Evolutionary conservation across 148 eudicot genomes (phyloP).

Genomic region (Pouteria glomerata): DNA sequence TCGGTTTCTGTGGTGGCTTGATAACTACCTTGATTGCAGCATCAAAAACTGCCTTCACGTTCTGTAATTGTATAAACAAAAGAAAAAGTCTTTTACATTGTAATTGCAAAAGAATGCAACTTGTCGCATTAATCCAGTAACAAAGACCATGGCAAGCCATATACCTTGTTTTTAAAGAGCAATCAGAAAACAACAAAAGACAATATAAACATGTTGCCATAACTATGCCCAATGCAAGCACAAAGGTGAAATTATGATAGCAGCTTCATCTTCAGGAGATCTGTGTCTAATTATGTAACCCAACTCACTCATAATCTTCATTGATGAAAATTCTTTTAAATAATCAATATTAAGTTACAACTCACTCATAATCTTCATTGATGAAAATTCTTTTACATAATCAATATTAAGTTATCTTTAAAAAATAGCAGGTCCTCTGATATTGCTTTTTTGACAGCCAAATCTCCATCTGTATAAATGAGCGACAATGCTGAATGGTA

Average conservation of each 20-base stretch:
- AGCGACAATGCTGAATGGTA: not conserved
- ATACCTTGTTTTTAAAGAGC: not conserved
- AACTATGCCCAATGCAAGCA: not conserved
- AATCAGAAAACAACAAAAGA: not conserved
- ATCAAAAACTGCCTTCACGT: conserved; percentile 97
- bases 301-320: not conserved
- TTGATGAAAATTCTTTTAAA: too few relatives aligned
- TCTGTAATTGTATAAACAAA: conserved; percentile 36
- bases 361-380: not conserved
- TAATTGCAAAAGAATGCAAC: not conserved
- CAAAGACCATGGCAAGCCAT: not conserved
- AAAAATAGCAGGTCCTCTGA: not conserved
- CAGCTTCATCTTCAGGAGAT: not conserved
- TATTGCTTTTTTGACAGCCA: not conserved
- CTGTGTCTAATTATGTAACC: not conserved
- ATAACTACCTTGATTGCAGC: conserved; percentile 93
- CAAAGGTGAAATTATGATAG: not conserved
- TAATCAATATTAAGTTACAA: too few relatives aligned
- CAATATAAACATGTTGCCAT: not conserved
- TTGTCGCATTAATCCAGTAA: not conserved
- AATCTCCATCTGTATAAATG: not conserved
- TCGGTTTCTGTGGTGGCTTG: conserved; percentile 83
- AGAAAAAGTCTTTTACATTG: not conserved
- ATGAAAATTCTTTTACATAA: too few relatives aligned
- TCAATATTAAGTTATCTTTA: not conserved